Conservation (phyloP, 1,139 yeast genomes). For the Saccharomyces hybrid region DNA sequence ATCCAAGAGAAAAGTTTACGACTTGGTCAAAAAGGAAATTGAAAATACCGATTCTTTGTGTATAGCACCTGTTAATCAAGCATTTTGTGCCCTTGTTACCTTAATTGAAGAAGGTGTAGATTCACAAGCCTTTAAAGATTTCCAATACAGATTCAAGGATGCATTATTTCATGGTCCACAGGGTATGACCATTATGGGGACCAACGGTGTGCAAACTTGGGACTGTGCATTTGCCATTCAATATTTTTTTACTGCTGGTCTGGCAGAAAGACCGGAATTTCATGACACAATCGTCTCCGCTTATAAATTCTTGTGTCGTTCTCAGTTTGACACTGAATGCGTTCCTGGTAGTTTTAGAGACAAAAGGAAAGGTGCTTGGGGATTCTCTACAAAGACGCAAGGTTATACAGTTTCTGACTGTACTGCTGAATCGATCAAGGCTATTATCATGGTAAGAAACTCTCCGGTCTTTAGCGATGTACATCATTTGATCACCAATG, state of each 20-base stretch:
- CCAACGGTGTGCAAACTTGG: slow-evolving; percentile 98
- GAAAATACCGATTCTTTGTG: slow-evolving; percentile 73
- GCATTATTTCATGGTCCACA: slow-evolving; percentile 77
- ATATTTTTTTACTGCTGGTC: slow-evolving; percentile 70
- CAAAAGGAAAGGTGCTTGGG: slow-evolving; percentile 88
- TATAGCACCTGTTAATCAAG: slow-evolving; percentile 92
- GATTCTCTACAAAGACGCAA: slow-evolving; percentile 92
- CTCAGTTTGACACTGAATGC: slow-evolving; percentile 81
- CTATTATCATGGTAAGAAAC: slow-evolving; percentile 83
- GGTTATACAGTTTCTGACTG: slow-evolving; percentile 97
- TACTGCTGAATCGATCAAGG: slow-evolving; percentile 92
- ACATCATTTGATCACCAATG: slow-evolving; percentile 44
- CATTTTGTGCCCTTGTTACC: slow-evolving; percentile 70
- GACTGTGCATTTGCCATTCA: slow-evolving; percentile 90
- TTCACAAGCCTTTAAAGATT: slow-evolving; percentile 51
- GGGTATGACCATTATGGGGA: slow-evolving; percentile 93
- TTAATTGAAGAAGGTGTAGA: slow-evolving; percentile 60
- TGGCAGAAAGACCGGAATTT: slow-evolving; percentile 64
- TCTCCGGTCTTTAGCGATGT: slow-evolving; percentile 46
- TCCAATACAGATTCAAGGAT: slow-evolving; percentile 62
- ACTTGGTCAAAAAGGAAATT: slow-evolving; percentile 65
- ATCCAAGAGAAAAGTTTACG: slow-evolving; percentile 49
- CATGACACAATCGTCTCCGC: slow-evolving; percentile 55
- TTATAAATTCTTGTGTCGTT: slow-evolving; percentile 63
- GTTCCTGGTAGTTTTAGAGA: slow-evolving; percentile 77